phyloP scores from a whole-genome alignment of 2,329 filamentous ascomycete species.

The Aureobasidium namibiae region DNA sequence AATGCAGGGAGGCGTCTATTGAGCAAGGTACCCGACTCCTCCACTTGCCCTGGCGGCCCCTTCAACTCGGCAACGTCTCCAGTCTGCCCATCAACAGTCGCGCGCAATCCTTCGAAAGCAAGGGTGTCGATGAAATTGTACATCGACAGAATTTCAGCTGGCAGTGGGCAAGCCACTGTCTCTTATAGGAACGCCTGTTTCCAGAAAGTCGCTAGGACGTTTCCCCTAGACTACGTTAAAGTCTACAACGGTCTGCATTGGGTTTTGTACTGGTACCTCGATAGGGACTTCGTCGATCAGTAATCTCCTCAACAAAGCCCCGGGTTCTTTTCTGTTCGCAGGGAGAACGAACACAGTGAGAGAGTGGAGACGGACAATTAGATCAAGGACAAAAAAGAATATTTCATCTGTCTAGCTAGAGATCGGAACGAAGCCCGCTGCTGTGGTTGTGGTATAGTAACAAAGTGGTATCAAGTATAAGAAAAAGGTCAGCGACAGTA shows the following conservation, averaged over 20 bases:
- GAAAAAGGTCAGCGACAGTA: background rate
- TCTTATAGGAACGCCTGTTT: background rate
- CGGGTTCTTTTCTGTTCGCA: background rate
- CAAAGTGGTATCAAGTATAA: constrained; percentile 1
- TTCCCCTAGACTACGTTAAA: background rate
- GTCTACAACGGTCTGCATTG: background rate
- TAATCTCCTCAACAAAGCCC: background rate
- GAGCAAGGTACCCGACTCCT: background rate
- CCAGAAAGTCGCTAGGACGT: background rate
- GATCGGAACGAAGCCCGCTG: background rate
- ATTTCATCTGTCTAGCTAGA: background rate
- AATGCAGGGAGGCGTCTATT: background rate
- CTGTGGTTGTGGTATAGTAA: background rate
- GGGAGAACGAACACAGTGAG: background rate
- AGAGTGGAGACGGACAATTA: background rate
- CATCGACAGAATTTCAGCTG: background rate
- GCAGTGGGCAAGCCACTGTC: background rate
- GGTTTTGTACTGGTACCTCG: background rate
- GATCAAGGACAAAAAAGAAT: background rate
- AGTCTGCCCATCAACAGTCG: background rate
- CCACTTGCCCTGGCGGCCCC: background rate
- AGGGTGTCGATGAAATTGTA: background rate
- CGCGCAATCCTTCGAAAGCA: background rate
- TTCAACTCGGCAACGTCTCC: background rate
- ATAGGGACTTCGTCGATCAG: background rate